These are phyloP conservation scores for Elymus sibiricus DNA, from an alignment of 176 grass and related monocot species.

Conservation along the genomic window DNA sequence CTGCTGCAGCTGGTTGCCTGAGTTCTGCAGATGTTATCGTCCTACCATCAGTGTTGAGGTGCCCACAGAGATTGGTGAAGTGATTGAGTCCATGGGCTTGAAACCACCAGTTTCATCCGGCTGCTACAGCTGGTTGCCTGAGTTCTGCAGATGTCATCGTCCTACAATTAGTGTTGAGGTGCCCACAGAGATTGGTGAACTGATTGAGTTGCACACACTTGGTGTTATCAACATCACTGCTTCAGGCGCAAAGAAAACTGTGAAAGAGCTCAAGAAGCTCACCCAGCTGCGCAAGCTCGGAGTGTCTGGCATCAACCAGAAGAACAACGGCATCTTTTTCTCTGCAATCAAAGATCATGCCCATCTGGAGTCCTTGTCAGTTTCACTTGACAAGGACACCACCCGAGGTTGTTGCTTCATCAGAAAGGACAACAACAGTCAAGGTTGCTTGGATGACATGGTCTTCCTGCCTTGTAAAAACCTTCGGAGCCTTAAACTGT, in stretches of 20 bases:
- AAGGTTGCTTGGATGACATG: background rate
- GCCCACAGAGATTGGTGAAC: background rate
- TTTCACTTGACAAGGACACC: background rate
- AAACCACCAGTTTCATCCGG: background rate
- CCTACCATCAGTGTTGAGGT: too few relatives aligned
- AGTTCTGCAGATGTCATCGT: background rate
- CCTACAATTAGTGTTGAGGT: background rate
- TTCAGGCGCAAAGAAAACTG: background rate
- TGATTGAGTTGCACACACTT: background rate
- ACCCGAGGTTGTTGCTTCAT: too few relatives aligned
- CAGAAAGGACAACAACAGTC: background rate
- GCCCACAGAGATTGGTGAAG: too few relatives aligned
- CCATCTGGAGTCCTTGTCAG: background rate
- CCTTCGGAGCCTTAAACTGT: background rate
- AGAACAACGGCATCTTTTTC: background rate
- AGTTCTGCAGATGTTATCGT: too few relatives aligned
- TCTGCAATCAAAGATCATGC: background rate
- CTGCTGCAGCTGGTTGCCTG: too few relatives aligned
- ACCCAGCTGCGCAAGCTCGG: conserved; percentile 4
- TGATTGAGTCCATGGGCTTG: too few relatives aligned
- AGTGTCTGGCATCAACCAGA: background rate
- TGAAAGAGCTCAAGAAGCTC: conserved; percentile 5
- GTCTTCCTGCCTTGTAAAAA: background rate
- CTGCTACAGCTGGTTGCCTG: background rate
- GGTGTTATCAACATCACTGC: background rate